phyloP scores from a whole-genome alignment of 441 rosid genomes.

The Adansonia madagascariensis region DNA sequence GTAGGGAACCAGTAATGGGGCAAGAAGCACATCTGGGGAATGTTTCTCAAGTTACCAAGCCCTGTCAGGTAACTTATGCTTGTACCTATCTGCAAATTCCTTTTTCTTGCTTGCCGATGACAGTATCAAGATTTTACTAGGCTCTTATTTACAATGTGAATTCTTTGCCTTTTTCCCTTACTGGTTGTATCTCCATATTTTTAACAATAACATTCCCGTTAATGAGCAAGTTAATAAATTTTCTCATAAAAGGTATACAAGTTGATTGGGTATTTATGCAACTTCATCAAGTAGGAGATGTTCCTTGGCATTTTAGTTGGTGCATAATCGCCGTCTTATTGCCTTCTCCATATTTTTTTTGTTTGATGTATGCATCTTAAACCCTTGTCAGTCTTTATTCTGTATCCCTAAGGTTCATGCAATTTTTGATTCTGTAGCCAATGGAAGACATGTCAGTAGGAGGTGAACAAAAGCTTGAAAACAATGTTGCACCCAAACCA shows the following conservation, averaged over 20 bases:
- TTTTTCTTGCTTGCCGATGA: neutral
- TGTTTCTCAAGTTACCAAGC: constrained; percentile 20
- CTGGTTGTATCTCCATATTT: neutral
- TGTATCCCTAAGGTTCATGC: neutral
- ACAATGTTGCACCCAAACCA: constrained; percentile 19
- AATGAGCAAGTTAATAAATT: neutral
- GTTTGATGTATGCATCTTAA: neutral
- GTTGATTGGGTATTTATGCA: neutral
- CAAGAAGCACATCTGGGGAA: constrained; percentile 27
- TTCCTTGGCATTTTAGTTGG: neutral
- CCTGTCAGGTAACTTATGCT: constrained; percentile 34
- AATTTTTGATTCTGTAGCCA: constrained; percentile 23
- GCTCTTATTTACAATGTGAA: neutral
- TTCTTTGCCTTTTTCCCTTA: constrained; percentile 15
- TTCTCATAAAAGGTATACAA: neutral
- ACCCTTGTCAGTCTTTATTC: neutral
- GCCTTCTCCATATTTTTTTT: neutral
- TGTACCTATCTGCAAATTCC: neutral
- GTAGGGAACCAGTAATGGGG: constrained; percentile 26
- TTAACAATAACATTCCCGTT: neutral
- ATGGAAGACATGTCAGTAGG: constrained; percentile 18
- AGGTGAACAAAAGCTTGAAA: constrained; percentile 19
- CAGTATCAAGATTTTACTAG: neutral
- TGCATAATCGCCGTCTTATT: neutral
- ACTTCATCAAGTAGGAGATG: neutral